Conservation (phyloP, 257 asterid genomes). For the Ballota nigra region DNA sequence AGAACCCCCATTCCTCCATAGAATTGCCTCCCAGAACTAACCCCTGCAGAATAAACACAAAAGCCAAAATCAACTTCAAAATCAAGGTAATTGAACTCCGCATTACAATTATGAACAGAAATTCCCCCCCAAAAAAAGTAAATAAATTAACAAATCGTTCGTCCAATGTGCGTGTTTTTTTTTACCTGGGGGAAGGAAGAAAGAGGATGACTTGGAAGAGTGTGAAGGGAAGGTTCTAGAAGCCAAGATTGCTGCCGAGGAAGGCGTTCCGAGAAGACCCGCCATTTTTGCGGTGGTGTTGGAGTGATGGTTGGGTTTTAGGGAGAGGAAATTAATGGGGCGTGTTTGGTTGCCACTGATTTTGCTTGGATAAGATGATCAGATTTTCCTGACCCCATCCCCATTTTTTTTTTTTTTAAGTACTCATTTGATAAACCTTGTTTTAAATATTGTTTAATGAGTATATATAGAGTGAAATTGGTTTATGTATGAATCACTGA, state of each 20-base stretch:
- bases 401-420: not conserved
- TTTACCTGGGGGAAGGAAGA: slow-evolving; percentile 48
- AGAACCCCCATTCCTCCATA: slow-evolving; percentile 56
- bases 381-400: slow-evolving; percentile 41
- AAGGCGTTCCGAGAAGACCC: slow-evolving; percentile 42
- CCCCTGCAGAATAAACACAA: slow-evolving; percentile 34
- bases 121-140: no score
- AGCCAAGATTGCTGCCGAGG: slow-evolving; percentile 45
- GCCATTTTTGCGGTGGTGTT: slow-evolving; percentile 35
- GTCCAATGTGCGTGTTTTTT: not conserved
- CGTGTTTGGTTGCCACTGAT: slow-evolving; percentile 22
- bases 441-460: no score
- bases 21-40: slow-evolving; percentile 50
- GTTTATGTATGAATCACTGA: no score
- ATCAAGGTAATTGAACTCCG: slow-evolving; percentile 4
- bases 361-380: slow-evolving; percentile 57
- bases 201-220: slow-evolving; percentile 35
- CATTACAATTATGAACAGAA: not conserved
- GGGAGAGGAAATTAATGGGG: not conserved
- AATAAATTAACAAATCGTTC: not conserved
- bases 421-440: not conserved
- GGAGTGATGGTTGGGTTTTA: not conserved
- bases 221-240: slow-evolving; percentile 36
- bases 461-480: no score
- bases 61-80: not conserved